Conservation (phyloP, 2,329 filamentous ascomycete species). For the Scedosporium apiospermum region DNA sequence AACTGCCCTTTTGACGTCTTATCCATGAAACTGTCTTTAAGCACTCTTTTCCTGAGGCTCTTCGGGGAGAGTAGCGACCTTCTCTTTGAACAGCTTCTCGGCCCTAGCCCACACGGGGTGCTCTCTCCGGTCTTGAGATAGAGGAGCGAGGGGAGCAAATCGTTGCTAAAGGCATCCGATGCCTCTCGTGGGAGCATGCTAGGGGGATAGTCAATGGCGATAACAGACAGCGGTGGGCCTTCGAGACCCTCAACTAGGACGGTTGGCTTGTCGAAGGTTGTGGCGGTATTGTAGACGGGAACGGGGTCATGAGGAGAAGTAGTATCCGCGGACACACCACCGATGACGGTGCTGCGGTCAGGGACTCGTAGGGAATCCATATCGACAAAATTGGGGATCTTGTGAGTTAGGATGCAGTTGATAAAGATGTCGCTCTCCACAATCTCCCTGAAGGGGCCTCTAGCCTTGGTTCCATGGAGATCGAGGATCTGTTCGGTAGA, state of each 20-base stretch:
- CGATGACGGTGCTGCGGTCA: conserved; percentile 65
- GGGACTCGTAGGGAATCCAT: conserved; percentile 43
- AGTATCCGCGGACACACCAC: conserved; percentile 69
- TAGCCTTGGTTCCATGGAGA: conserved; percentile 62
- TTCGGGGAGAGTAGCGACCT: conserved; percentile 60
- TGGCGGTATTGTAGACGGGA: conserved; percentile 76
- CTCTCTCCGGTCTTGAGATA: conserved; percentile 64
- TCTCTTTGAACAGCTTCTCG: conserved; percentile 74
- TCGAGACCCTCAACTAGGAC: conserved; percentile 57
- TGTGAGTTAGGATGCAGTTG: conserved; percentile 69
- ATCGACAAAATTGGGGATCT: conserved; percentile 71
- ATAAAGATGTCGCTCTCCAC: conserved; percentile 66
- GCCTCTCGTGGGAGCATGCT: conserved; percentile 78
- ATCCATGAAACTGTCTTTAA: background rate
- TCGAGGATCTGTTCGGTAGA: conserved; percentile 48
- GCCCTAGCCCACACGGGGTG: conserved; percentile 77
- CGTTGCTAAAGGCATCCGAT: conserved; percentile 73
- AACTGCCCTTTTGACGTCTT: background rate
- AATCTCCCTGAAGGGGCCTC: conserved; percentile 73
- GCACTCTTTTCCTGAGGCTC: background rate
- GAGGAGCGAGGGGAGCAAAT: conserved; percentile 68
- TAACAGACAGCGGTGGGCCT: conserved; percentile 60
- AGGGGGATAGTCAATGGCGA: conserved; percentile 80
- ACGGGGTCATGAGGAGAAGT: conserved; percentile 62
- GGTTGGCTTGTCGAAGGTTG: conserved; percentile 82